These are phyloP conservation scores for Vaccinium darrowii DNA, from an alignment of 148 eudicot genomes.

Conservation along the genomic window DNA sequence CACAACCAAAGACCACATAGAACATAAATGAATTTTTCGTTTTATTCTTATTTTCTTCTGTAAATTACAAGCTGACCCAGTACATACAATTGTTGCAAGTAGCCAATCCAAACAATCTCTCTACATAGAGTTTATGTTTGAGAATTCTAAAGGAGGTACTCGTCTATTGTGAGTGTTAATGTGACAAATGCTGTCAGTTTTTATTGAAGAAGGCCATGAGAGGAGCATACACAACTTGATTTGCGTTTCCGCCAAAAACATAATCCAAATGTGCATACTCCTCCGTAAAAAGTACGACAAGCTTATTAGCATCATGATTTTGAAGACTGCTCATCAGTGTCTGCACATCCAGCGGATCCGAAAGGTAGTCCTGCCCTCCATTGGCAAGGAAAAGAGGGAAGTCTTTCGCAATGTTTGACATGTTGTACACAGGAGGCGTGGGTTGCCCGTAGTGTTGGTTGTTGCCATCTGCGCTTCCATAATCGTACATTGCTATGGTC, in stretches of 20 bases:
- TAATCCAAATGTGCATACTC: conserved; percentile 45
- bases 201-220: conserved; percentile 35
- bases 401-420: conserved; percentile 33
- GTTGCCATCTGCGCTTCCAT: conserved; percentile 29
- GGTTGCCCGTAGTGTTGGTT: conserved; percentile 34
- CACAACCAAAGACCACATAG: neutral
- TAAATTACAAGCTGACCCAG: neutral
- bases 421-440: conserved; percentile 36
- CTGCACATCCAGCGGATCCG: conserved; percentile 39
- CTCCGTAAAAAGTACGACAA: conserved; percentile 18
- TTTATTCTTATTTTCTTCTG: neutral
- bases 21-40: neutral
- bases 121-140: neutral
- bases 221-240: conserved; percentile 37
- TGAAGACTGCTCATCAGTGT: conserved; percentile 23
- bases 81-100: neutral
- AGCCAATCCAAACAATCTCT: neutral
- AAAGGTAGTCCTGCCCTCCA: conserved; percentile 38
- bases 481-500: conserved; percentile 40
- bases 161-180: neutral
- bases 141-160: neutral
- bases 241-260: conserved; percentile 31
- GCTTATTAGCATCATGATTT: conserved; percentile 30
- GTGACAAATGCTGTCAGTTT: conserved; percentile 16
- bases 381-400: conserved; percentile 41